A percentile compares a stretch with the other conserved stretches of the same genome.
phyloP scores from a whole-genome alignment of 768 basidiomycete species.

The Pleurotus giganteus region DNA sequence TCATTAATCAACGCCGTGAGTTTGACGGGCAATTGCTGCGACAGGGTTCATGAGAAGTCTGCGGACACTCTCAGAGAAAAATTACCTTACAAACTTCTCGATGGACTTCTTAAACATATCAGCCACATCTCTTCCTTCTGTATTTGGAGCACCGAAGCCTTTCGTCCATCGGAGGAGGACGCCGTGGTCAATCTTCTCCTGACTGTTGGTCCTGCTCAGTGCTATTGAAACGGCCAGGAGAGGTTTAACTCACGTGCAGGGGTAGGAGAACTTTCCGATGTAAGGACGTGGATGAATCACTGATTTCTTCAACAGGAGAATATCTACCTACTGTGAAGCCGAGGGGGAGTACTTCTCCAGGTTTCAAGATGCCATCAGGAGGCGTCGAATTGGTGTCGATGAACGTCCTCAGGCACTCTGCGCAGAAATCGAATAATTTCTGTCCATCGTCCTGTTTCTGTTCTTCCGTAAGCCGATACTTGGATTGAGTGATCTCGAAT shows the following conservation, averaged over 20 bases:
- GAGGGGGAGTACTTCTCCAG: constrained; percentile 67
- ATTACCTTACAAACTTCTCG: constrained; percentile 62
- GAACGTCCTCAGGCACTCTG: constrained; percentile 88
- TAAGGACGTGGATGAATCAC: constrained; percentile 11
- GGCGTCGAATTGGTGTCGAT: constrained; percentile 68
- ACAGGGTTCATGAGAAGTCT: not conserved
- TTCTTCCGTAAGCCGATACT: constrained; percentile 95
- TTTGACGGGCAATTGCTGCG: constrained; percentile 77
- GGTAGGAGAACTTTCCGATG: constrained; percentile 80
- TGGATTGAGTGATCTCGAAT: constrained; percentile 97
- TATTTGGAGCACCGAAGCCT: constrained; percentile 89
- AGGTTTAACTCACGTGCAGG: constrained; percentile 68
- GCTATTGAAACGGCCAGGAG: not conserved
- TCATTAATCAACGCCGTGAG: constrained; percentile 94
- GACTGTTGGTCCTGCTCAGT: constrained; percentile 45
- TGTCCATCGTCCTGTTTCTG: constrained; percentile 98
- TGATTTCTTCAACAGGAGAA: not conserved
- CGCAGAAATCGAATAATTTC: constrained; percentile 96
- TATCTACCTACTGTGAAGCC: constrained; percentile 86
- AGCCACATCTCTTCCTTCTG: constrained; percentile 91
- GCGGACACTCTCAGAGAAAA: not conserved
- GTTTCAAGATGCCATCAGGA: constrained; percentile 44
- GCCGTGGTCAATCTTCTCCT: constrained; percentile 91
- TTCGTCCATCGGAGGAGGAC: constrained; percentile 99
- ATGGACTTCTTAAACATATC: constrained; percentile 89